Evolutionary conservation across 164 flowering plant genomes (phyloP), one percentile per base, ranked within the genome.

Genomic region (Taxillus chinensis): DNA sequence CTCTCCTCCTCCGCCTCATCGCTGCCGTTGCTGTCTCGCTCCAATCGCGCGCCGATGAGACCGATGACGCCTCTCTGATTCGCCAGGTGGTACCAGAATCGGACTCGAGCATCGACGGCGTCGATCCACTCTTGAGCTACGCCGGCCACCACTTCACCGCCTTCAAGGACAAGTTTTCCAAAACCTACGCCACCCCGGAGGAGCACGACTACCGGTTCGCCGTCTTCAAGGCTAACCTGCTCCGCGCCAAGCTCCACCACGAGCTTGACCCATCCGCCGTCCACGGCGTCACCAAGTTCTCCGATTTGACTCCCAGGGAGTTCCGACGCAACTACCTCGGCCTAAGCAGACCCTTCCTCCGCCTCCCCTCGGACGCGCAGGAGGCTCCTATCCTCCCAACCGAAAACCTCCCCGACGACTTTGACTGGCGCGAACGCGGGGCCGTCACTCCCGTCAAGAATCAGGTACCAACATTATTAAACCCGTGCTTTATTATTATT

Each of bases 351-450:
- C 59, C 66, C 8, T 57, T 65, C 8, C 72, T 80, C 7, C 61
- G 71, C 9, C 74, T 85, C 13, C 86, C 93, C 0, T 49, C 70
- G 5, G 89, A 85, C 49, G 87, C 93, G 9, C 63, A 83, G 8
- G 66, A 78, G 69, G 96, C 98, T 27, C 98, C 96, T 55, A 80
- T 82, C 40, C 82, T 92, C 2, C 98, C 98, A 1, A 92, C 98
- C 8, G 76, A 68, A 5, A 82, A 83, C 69, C 84, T 92, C 13
- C 97, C 98, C 0, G 38, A 61, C 1, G 90, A 88, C 17, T 88
- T 88, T 49, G 98, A 92, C 64, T 92, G 98, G 98, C 81, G 98
- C 14, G 97, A 92, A 41, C 75, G 74, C 0, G 98, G 98, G 0
- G 98, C 98, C 38, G 97, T 92, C 8, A 79, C 92, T 2, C 69